These are phyloP conservation scores for Arachis stenosperma DNA, from an alignment of 306 rosid genomes.

Conservation along the genomic window DNA sequence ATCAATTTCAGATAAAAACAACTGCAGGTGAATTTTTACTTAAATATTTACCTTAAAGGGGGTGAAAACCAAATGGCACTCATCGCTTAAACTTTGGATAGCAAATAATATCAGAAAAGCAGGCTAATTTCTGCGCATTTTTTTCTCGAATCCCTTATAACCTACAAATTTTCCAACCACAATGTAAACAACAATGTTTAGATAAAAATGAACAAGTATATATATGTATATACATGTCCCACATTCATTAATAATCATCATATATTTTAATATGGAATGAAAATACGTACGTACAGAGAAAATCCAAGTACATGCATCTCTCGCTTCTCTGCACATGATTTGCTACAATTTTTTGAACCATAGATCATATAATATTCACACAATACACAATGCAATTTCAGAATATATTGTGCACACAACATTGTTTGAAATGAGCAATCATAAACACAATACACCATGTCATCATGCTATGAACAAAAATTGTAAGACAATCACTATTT, in stretches of 20 bases:
- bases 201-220: not conserved
- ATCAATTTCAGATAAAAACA: too few relatives aligned
- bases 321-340: constrained; percentile 43
- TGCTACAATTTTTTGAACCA: constrained; percentile 47
- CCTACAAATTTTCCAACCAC: constrained; percentile 50
- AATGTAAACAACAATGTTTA: constrained; percentile 13
- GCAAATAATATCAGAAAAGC: constrained; percentile 39
- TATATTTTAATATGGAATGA: not conserved
- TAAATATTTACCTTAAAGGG: constrained; percentile 36
- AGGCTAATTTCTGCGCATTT: constrained; percentile 49
- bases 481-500: not conserved
- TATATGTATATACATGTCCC: not conserved
- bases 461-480: not conserved
- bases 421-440: not conserved
- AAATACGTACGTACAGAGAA: not conserved
- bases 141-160: constrained; percentile 62
- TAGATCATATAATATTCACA: constrained; percentile 11
- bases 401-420: not conserved
- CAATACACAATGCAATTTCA: not conserved
- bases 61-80: constrained; percentile 43
- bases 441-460: not conserved
- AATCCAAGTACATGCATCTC: constrained; percentile 32
- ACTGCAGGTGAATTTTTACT: constrained; percentile 7
- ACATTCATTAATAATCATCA: not conserved
- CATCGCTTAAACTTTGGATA: constrained; percentile 43